phyloP scores from a whole-genome alignment of 495 filamentous ascomycete genomes.

The Zalerion maritima region DNA sequence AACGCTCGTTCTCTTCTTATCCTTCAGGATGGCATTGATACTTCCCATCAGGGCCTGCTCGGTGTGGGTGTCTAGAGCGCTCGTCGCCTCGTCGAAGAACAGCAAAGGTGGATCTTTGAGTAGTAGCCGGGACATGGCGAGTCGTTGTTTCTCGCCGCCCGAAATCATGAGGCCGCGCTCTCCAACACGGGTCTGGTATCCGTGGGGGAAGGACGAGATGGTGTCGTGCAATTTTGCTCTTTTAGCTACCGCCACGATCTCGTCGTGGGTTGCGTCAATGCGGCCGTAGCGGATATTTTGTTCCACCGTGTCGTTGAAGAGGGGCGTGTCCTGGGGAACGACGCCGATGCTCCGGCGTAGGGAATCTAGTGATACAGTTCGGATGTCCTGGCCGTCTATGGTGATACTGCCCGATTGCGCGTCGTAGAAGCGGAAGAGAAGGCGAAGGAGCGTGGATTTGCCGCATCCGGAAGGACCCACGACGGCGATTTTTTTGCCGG shows the following conservation, averaged over 20 bases:
- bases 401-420: conserved; percentile 75
- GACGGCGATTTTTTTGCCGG: conserved; percentile 88
- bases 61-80: conserved; percentile 88
- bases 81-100: conserved; percentile 98
- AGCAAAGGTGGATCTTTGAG: conserved; percentile 85
- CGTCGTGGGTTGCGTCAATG: conserved; percentile 57
- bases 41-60: conserved; percentile 84
- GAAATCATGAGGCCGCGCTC: conserved; percentile 98
- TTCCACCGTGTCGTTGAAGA: conserved; percentile 91
- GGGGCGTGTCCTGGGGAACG: conserved; percentile 89
- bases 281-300: conserved; percentile 96
- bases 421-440: conserved; percentile 92
- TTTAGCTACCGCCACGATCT: conserved; percentile 60
- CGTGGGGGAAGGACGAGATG: conserved; percentile 61
- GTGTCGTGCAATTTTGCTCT: conserved; percentile 75
- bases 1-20: conserved; percentile 78
- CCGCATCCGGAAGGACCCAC: conserved; percentile 93
- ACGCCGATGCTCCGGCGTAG: conserved; percentile 81
- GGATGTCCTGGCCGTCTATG: conserved; percentile 86
- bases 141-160: conserved; percentile 87
- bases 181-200: conserved; percentile 84
- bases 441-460: conserved; percentile 81
- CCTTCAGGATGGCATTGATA: conserved; percentile 84
- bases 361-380: conserved; percentile 66
- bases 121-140: conserved; percentile 74